Evolutionary conservation across 768 basidiomycete species (phyloP).

Genomic region (Agrocybe praecox): DNA sequence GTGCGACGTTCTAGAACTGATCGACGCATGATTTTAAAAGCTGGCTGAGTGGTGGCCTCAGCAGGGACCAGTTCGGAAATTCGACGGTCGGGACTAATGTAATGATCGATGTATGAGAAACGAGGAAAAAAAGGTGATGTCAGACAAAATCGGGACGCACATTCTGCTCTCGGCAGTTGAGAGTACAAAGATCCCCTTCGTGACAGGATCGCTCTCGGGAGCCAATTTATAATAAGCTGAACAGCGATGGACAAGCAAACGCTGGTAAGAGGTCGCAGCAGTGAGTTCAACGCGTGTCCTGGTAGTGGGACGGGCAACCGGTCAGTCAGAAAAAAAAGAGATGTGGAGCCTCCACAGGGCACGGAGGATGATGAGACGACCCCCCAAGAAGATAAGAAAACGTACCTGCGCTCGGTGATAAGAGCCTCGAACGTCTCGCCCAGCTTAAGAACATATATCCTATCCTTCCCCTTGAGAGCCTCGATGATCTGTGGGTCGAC

Average conservation of each 20-base stretch:
- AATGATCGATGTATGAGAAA: conserved; percentile 16
- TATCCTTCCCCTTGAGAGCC: conserved; percentile 85
- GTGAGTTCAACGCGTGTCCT: conserved; percentile 68
- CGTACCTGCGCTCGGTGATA: conserved; percentile 75
- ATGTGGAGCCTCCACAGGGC: not conserved
- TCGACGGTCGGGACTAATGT: conserved; percentile 63
- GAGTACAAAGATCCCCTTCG: conserved; percentile 64
- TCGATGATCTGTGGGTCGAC: conserved; percentile 83
- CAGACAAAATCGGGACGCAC: conserved; percentile 45
- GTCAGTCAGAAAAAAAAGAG: conserved; percentile 22
- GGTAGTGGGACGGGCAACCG: conserved; percentile 13
- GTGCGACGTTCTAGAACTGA: conserved; percentile 52
- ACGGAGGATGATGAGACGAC: not conserved
- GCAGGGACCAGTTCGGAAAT: conserved; percentile 79
- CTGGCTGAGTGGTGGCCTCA: conserved; percentile 68
- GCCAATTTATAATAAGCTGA: conserved; percentile 78
- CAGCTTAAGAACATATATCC: conserved; percentile 86
- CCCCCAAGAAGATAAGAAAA: conserved; percentile 18
- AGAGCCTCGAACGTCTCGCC: conserved; percentile 84
- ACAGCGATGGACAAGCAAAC: conserved; percentile 84
- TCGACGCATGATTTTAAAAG: conserved; percentile 89
- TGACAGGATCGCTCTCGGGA: conserved; percentile 66
- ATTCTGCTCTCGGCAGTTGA: conserved; percentile 70
- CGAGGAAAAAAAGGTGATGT: conserved; percentile 11
- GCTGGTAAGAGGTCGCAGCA: conserved; percentile 80